Conservation (phyloP, 176 grass and related monocot genomes). For the Lolium perenne region DNA sequence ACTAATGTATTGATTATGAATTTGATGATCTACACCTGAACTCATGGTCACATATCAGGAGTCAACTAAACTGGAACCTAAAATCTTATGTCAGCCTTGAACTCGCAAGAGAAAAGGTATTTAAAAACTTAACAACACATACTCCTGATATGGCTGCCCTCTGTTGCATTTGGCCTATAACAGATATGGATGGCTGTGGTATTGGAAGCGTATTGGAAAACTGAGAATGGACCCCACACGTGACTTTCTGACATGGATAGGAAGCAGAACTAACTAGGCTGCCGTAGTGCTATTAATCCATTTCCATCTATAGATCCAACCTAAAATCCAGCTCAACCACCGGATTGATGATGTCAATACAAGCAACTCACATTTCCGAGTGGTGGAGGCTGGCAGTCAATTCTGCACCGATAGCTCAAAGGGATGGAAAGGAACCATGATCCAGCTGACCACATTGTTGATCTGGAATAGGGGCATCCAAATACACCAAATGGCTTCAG, state of each 20-base stretch:
- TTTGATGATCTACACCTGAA: slow-evolving; percentile 24
- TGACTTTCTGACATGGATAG: slow-evolving; percentile 3
- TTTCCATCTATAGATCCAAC: slow-evolving; percentile 11
- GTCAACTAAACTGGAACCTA: background rate
- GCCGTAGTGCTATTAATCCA: background rate
- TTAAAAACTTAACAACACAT: background rate
- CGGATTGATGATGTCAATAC: background rate
- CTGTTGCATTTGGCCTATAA: slow-evolving; percentile 8
- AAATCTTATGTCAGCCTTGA: background rate
- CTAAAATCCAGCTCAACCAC: background rate
- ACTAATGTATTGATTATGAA: background rate
- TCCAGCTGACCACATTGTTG: background rate
- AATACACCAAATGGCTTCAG: too few relatives aligned
- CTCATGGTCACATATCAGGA: background rate
- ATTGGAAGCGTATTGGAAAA: background rate
- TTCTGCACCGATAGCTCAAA: background rate
- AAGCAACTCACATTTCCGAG: background rate
- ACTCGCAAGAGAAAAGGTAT: background rate
- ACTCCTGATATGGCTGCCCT: background rate
- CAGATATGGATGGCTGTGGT: background rate
- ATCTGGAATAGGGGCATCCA: background rate
- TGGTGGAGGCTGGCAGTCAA: background rate
- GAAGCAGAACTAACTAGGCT: slow-evolving; percentile 27
- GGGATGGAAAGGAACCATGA: background rate
- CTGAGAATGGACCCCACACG: background rate